Percentiles rank a stretch among this genome's conserved stretches.
phyloP scores from a whole-genome alignment of 148 eudicot genomes.

The Camellia granthamiana region DNA sequence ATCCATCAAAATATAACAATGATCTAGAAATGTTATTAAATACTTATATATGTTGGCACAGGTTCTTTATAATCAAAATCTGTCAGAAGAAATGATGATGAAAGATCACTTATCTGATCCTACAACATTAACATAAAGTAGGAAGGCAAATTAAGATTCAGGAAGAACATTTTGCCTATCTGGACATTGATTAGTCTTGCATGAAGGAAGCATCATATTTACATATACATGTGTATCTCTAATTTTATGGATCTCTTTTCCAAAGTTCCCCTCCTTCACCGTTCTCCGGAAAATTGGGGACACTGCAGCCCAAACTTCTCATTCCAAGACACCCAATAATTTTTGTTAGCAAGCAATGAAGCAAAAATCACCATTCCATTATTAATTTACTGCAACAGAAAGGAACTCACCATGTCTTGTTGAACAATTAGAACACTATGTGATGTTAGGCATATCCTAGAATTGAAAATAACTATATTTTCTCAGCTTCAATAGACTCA shows the following conservation, averaged over 20 bases:
- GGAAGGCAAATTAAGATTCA: background rate
- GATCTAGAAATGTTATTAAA: background rate
- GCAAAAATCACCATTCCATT: background rate
- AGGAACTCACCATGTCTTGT: background rate
- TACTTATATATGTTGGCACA: background rate
- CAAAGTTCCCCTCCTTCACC: background rate
- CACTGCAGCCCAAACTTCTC: background rate
- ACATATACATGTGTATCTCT: too few relatives aligned
- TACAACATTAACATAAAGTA: background rate
- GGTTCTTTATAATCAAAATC: background rate
- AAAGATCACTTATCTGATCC: background rate
- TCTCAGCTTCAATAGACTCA: background rate
- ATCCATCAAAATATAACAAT: background rate
- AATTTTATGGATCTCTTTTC: background rate
- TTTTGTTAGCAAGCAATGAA: background rate
- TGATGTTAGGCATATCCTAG: background rate
- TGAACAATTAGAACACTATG: background rate
- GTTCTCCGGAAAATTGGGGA: background rate
- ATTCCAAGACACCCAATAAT: background rate
- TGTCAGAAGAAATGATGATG: background rate
- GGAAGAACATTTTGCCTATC: background rate
- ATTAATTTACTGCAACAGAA: background rate
- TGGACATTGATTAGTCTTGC: background rate
- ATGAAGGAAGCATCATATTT: too few relatives aligned
- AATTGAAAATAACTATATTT: background rate